These are phyloP conservation scores for Rhizopogon vulgaris DNA, from an alignment of 768 basidiomycete species.

Conservation along the genomic window DNA sequence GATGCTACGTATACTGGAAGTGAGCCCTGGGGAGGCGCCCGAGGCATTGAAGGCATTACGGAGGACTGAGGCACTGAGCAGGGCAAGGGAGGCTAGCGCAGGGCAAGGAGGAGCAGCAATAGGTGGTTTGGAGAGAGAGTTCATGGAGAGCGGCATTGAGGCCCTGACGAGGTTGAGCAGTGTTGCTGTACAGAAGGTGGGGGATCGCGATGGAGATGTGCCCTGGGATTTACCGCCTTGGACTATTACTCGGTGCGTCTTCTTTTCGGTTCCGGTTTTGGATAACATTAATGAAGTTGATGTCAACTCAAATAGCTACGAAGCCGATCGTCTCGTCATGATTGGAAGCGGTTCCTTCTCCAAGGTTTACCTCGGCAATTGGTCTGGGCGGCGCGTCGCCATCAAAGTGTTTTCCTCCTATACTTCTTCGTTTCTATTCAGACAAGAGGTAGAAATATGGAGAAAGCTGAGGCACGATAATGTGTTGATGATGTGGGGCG, in stretches of 20 bases:
- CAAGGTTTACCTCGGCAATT: slow-evolving; percentile 70
- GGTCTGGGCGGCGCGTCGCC: slow-evolving; percentile 60
- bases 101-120: not conserved
- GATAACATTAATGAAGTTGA: not conserved
- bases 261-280: not conserved
- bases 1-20: not conserved
- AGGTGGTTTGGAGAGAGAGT: slow-evolving; percentile 44
- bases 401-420: slow-evolving; percentile 66
- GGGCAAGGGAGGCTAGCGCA: not conserved
- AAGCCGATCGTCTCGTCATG: slow-evolving; percentile 63
- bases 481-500: slow-evolving; percentile 11
- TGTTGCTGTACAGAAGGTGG: slow-evolving; percentile 10
- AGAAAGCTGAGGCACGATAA: slow-evolving; percentile 7
- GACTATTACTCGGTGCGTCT: slow-evolving; percentile 62
- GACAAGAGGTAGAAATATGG: slow-evolving; percentile 28
- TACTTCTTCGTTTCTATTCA: slow-evolving; percentile 59
- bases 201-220: slow-evolving; percentile 8
- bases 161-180: slow-evolving; percentile 58
- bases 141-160: slow-evolving; percentile 69
- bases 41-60: not conserved
- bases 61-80: not conserved
- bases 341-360: slow-evolving; percentile 75
- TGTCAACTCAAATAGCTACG: slow-evolving; percentile 41
- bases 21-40: not conserved
- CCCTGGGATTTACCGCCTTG: slow-evolving; percentile 49